Evolutionary conservation across 345 rosid genomes (phyloP).

Genomic region (Turnera subulata): DNA sequence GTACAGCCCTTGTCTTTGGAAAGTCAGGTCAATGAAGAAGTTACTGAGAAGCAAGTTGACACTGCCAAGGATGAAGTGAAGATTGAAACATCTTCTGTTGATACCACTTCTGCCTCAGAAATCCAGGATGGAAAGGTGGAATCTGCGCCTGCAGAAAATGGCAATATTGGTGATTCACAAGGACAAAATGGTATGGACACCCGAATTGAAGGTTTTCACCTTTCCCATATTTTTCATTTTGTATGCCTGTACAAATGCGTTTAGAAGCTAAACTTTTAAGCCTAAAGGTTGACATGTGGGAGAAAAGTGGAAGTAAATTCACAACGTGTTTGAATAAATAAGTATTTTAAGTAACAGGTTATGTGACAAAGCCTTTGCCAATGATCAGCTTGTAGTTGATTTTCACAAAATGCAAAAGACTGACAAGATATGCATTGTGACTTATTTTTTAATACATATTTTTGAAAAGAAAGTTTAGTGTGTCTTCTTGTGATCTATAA

Average conservation of each 20-base stretch:
- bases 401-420: too few species aligned
- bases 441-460: too few species aligned
- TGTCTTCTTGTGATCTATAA: not conserved
- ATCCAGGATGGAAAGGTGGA: constrained; percentile 31
- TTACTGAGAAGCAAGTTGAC: constrained; percentile 26
- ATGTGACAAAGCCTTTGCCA: too few species aligned
- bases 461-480: too few species aligned
- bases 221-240: not conserved
- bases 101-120: constrained; percentile 25
- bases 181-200: constrained; percentile 26
- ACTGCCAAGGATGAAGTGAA: constrained; percentile 34
- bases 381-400: too few species aligned
- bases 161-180: constrained; percentile 28
- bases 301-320: too few species aligned
- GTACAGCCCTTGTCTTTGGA: constrained; percentile 33
- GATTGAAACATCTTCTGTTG: constrained; percentile 36
- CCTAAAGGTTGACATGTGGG: too few species aligned
- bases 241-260: not conserved
- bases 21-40: constrained; percentile 35
- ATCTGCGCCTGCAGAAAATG: constrained; percentile 32
- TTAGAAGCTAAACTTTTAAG: not conserved
- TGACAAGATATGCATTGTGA: too few species aligned
- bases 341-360: too few species aligned
- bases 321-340: too few species aligned
- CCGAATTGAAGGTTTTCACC: constrained; percentile 39